Evolutionary conservation across 805 yeast genomes (phyloP).

Genomic region (Sugiyamaella floridensis): DNA sequence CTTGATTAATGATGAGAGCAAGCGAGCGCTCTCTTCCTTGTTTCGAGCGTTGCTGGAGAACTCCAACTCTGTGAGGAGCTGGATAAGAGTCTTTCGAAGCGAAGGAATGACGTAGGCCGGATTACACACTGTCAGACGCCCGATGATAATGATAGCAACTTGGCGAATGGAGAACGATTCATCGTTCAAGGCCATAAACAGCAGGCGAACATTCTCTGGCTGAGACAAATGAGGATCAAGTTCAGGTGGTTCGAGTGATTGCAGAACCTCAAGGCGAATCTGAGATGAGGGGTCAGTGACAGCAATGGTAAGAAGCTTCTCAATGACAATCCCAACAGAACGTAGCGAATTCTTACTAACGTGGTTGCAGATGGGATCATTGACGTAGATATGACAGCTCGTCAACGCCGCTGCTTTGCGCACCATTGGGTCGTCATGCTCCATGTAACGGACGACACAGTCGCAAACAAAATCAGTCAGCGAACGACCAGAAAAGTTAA

Average conservation of each 20-base stretch:
- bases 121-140: constrained; percentile 75
- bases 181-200: constrained; percentile 87
- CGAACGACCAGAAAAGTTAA: constrained; percentile 68
- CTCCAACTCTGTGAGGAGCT: constrained; percentile 75
- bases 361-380: constrained; percentile 79
- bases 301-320: constrained; percentile 70
- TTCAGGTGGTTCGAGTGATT: constrained; percentile 53
- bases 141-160: constrained; percentile 70
- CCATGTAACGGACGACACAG: constrained; percentile 77
- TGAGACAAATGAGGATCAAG: constrained; percentile 93
- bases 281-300: constrained; percentile 86
- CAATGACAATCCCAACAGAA: constrained; percentile 80
- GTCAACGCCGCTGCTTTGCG: constrained; percentile 81
- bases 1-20: constrained; percentile 65
- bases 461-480: constrained; percentile 81
- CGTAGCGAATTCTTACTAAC: constrained; percentile 72
- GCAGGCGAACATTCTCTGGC: constrained; percentile 77
- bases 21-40: constrained; percentile 79
- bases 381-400: constrained; percentile 64
- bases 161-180: constrained; percentile 79
- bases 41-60: constrained; percentile 68
- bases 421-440: constrained; percentile 70
- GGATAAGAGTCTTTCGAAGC: constrained; percentile 76
- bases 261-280: constrained; percentile 71
- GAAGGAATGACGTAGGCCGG: constrained; percentile 97